Evolutionary conservation across 768 basidiomycete species (phyloP).

Genomic region (Agrocybe pediades): DNA sequence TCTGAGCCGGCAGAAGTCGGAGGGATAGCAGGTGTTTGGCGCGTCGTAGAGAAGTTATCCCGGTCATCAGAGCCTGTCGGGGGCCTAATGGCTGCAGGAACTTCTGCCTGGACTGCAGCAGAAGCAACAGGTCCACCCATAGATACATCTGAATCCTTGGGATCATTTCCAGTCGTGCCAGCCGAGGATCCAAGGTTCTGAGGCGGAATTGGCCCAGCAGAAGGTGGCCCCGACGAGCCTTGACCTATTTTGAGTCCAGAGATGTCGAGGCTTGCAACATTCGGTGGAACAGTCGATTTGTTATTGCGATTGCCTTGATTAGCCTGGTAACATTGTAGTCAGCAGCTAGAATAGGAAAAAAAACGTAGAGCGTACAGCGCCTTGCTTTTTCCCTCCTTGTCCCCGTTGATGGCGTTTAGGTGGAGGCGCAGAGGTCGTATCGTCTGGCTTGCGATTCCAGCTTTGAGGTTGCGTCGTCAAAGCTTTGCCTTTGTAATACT

Average conservation of each 20-base stretch:
- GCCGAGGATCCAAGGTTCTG: slow-evolving; percentile 11
- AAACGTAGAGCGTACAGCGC: background rate
- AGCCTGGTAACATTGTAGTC: slow-evolving; percentile 1
- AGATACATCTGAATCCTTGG: slow-evolving; percentile 10
- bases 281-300: background rate
- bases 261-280: slow-evolving; percentile 9
- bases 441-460: slow-evolving; percentile 2
- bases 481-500: slow-evolving; percentile 61
- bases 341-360: background rate
- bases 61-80: slow-evolving; percentile 8
- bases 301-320: slow-evolving; percentile 11
- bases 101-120: slow-evolving; percentile 8
- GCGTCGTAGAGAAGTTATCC: slow-evolving; percentile 9
- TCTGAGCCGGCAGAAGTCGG: slow-evolving; percentile 10
- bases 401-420: background rate
- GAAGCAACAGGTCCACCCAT: slow-evolving; percentile 12
- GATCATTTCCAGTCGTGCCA: slow-evolving; percentile 6
- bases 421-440: background rate
- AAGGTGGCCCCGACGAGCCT: slow-evolving; percentile 13
- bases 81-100: slow-evolving; percentile 3
- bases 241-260: slow-evolving; percentile 15
- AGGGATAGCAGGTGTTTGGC: slow-evolving; percentile 8
- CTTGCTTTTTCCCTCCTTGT: slow-evolving; percentile 7
- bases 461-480: slow-evolving; percentile 9
- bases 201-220: slow-evolving; percentile 13